A percentile compares a stretch with the other conserved stretches of the same genome.
phyloP scores from a whole-genome alignment of 2,329 filamentous ascomycete genomes.

The Venturia nashicola region DNA sequence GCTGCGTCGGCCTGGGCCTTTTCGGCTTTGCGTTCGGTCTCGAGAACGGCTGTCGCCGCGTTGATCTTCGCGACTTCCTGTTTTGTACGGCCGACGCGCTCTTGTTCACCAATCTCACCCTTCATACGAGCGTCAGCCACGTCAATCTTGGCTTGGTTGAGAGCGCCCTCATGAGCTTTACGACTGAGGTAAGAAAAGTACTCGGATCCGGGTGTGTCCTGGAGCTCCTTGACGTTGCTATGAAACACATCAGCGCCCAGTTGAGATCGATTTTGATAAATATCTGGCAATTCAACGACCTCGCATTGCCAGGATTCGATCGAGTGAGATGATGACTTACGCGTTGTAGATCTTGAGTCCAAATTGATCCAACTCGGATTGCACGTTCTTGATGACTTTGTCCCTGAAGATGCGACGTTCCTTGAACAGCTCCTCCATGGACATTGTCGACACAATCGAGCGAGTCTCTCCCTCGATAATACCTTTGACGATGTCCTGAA shows the following conservation, averaged over 20 bases:
- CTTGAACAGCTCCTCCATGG: constrained; percentile 84
- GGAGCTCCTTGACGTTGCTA: constrained; percentile 69
- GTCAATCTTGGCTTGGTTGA: constrained; percentile 61
- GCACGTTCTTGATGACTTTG: constrained; percentile 52
- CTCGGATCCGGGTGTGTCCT: constrained; percentile 67
- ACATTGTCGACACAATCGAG: constrained; percentile 74
- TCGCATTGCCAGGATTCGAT: constrained; percentile 15
- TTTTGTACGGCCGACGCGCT: constrained; percentile 68
- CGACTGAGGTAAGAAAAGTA: constrained; percentile 74
- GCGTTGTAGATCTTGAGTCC: constrained; percentile 52
- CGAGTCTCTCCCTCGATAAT: constrained; percentile 84
- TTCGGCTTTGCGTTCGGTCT: constrained; percentile 74
- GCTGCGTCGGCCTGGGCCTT: constrained; percentile 67
- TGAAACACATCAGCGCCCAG: constrained; percentile 42
- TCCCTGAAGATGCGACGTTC: constrained; percentile 66
- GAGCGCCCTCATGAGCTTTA: constrained; percentile 76
- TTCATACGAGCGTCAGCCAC: constrained; percentile 46
- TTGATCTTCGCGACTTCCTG: constrained; percentile 82
- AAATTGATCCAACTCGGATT: constrained; percentile 69
- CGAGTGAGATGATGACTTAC: not conserved
- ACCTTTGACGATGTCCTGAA: constrained; percentile 76
- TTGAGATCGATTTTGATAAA: not conserved
- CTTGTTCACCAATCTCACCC: constrained; percentile 64
- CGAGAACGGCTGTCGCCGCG: constrained; percentile 70
- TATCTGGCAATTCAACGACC: constrained; percentile 15